Conservation (phyloP, 495 filamentous ascomycete genomes). For the Filosporella fistucella region DNA sequence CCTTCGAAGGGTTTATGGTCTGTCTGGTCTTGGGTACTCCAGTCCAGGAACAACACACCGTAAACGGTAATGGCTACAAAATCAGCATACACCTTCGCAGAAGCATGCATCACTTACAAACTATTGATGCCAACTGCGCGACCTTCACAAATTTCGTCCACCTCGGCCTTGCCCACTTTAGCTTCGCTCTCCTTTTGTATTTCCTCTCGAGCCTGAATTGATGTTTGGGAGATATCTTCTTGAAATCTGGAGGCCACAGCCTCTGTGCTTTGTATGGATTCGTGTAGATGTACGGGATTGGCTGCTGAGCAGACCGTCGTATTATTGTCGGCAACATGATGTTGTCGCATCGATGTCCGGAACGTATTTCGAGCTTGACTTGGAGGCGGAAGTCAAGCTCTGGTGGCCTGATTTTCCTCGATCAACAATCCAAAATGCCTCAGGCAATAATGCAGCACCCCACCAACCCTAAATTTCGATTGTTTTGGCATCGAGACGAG, state of each 20-base stretch:
- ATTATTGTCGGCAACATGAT: slow-evolving; percentile 41
- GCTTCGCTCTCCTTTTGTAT: slow-evolving; percentile 61
- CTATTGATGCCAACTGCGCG: slow-evolving; percentile 60
- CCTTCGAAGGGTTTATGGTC: slow-evolving; percentile 58
- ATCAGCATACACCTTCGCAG: slow-evolving; percentile 7
- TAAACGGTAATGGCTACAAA: slow-evolving; percentile 64
- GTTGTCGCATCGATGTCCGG: not conserved
- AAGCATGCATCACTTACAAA: slow-evolving; percentile 44
- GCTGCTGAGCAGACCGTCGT: slow-evolving; percentile 30
- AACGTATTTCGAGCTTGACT: too few species aligned
- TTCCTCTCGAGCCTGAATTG: slow-evolving; percentile 81
- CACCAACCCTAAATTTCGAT: slow-evolving; percentile 16
- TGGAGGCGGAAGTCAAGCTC: not conserved
- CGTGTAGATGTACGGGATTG: slow-evolving; percentile 14
- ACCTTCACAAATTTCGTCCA: slow-evolving; percentile 71
- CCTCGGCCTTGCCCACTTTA: slow-evolving; percentile 69
- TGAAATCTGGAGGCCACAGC: slow-evolving; percentile 90
- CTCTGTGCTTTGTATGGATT: slow-evolving; percentile 76
- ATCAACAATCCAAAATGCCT: not conserved
- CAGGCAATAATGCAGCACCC: slow-evolving; percentile 9
- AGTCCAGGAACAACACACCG: slow-evolving; percentile 74
- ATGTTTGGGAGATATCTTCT: slow-evolving; percentile 70
- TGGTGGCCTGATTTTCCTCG: too few species aligned
- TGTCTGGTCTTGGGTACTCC: slow-evolving; percentile 37
- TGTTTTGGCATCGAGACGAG: too few species aligned